A percentile compares a stretch with the other conserved stretches of the same genome.
Evolutionary conservation across 768 basidiomycete species (phyloP).

Genomic region (Pleurotus eryngii): DNA sequence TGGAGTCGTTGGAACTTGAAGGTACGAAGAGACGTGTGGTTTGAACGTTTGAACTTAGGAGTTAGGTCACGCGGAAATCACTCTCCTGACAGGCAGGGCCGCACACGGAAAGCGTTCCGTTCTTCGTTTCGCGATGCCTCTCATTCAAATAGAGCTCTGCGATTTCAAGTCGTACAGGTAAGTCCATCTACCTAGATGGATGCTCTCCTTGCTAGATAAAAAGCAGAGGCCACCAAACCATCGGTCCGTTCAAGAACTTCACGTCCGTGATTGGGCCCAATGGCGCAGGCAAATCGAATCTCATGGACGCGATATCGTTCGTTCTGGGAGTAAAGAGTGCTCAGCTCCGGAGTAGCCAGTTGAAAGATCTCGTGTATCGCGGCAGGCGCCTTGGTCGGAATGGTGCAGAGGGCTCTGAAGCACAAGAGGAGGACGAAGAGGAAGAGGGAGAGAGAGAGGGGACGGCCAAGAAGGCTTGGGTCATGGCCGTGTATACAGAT

Average conservation of each 20-base stretch:
- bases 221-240: constrained; percentile 71
- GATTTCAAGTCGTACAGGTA: constrained; percentile 97
- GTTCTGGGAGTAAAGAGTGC: constrained; percentile 95
- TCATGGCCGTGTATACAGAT: constrained; percentile 87
- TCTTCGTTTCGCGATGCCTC: constrained; percentile 52
- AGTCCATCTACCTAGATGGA: constrained; percentile 9
- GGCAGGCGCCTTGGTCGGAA: constrained; percentile 61
- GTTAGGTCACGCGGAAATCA: no score
- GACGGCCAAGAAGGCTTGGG: constrained; percentile 92
- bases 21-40: no score
- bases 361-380: constrained; percentile 95
- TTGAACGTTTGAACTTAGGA: no score
- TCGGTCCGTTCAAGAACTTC: constrained; percentile 91
- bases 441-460: constrained; percentile 65
- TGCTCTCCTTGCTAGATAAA: neutral
- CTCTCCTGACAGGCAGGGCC: no score
- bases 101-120: no score
- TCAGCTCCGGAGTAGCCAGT: constrained; percentile 87
- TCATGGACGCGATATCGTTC: constrained; percentile 99
- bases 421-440: constrained; percentile 32
- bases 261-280: constrained; percentile 97
- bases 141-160: constrained; percentile 82
- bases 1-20: no score
- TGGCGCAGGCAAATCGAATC: constrained; percentile 97
- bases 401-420: constrained; percentile 13